Evolutionary conservation across 75 land plant genomes (phyloP), one percentile per base, ranked within the genome.

Genomic region (Selaginella tamariscina): DNA sequence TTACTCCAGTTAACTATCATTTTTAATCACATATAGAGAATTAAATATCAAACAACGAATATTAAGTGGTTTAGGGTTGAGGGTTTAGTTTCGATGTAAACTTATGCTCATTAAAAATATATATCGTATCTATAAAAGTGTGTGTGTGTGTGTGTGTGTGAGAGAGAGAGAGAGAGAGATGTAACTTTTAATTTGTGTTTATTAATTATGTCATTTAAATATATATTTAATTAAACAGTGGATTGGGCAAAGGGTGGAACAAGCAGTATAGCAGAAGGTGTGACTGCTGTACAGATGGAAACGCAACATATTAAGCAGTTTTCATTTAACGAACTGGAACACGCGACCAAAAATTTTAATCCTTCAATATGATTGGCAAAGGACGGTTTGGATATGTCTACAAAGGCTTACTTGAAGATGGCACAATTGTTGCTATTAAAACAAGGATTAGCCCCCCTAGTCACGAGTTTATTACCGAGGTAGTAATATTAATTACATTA

Each of bases 351-450:
- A 65, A 77, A 72, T 31, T 89, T 87, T 57, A 79, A 71, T 56
- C 71, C 76, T 21, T 54, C 30, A 82, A 77, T 68, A 66, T 80
- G 64, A 89, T 89, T 29, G 94, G 94, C 5, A 32, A 33, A 70
- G 94, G 94, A 27, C 77, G 79, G 24, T 89, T 89, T 75, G 94
- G 94, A 0, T 79, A 70, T 64, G 89, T 84, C 27, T 86, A 86
- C 60, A 89, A 84, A 71, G 94, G 94, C 30, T 75, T 89, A 60
- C 94, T 89, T 73, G 68, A 78, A 5, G 94, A 89, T 79, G 93
- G 93, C 24, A 84, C 73, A 73, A 64, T 89, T 27, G 86, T 89
- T 2, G 94, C 94, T 18, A 81, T 89, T 31, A 89, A 89, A 69
- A 82, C 64, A 65, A 74, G 94, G 30, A 21, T 20, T n/a, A 83